Evolutionary conservation across 2,329 filamentous ascomycete genomes (phyloP).

Genomic region (Trichoderma breve): DNA sequence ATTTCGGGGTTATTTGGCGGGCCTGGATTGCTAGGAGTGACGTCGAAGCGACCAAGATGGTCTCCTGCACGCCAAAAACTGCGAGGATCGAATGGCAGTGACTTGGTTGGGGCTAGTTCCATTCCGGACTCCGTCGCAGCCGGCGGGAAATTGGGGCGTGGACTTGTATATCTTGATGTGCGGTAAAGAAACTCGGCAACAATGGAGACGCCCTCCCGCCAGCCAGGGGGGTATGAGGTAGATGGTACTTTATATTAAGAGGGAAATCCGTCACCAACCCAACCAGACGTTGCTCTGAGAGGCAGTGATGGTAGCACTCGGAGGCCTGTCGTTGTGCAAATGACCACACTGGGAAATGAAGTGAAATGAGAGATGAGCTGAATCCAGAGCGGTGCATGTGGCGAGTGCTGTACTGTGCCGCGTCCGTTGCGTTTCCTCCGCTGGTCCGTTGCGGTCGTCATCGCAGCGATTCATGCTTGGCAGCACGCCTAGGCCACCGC

Average conservation of each 20-base stretch:
- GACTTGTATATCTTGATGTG: not conserved
- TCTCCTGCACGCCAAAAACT: slow-evolving; percentile 17
- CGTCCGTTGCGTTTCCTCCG: not conserved
- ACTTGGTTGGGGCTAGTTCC: slow-evolving; percentile 12
- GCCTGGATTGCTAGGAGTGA: slow-evolving; percentile 2
- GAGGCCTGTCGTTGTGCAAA: not conserved
- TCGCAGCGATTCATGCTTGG: not conserved
- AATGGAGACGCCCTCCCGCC: slow-evolving; percentile 13
- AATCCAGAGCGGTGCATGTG: not conserved
- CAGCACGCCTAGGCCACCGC: not conserved
- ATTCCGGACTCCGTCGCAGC: slow-evolving; percentile 15
- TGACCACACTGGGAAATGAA: slow-evolving; percentile 1
- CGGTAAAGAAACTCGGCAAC: slow-evolving; percentile 12
- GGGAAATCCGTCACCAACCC: not conserved
- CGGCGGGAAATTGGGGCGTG: slow-evolving; percentile 12
- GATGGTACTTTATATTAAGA: not conserved
- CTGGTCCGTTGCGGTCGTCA: not conserved
- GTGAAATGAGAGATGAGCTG: not conserved
- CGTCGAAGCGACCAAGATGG: slow-evolving; percentile 16
- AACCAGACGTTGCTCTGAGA: not conserved
- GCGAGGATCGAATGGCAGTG: slow-evolving; percentile 15
- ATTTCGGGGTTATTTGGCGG: slow-evolving; percentile 19
- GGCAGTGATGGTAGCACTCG: not conserved
- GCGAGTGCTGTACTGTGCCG: not conserved
- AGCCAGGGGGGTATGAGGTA: not conserved